These are phyloP conservation scores for Nitzschia putrida DNA, from an alignment of 108 stramenopile species.

Conservation along the genomic window DNA sequence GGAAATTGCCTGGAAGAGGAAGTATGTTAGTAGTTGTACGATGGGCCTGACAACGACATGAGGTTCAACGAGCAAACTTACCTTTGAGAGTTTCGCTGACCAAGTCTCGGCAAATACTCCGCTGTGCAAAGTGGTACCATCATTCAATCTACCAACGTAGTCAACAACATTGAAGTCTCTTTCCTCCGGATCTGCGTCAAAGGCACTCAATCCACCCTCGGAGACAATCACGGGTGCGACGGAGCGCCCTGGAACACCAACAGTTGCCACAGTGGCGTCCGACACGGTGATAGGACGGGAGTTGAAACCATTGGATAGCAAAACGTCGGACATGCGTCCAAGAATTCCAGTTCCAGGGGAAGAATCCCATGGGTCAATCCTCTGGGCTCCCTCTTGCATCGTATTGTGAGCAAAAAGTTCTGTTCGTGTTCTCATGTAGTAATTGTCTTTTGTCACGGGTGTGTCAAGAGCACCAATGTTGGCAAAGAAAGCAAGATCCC, in stretches of 20 bases:
- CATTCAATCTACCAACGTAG: neutral
- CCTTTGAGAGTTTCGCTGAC: too few species aligned
- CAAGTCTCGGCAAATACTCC: too few species aligned
- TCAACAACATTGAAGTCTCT: constrained; percentile 1
- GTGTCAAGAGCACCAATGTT: constrained; percentile 66
- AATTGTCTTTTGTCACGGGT: constrained; percentile 49
- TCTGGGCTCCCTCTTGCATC: constrained; percentile 38
- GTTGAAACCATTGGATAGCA: constrained; percentile 23
- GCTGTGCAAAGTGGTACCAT: neutral
- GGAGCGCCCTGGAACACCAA: neutral
- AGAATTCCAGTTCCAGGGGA: constrained; percentile 34
- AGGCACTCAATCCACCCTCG: neutral
- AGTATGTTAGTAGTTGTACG: too few species aligned
- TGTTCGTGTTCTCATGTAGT: constrained; percentile 39
- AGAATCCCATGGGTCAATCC: constrained; percentile 22
- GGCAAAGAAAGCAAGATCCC: constrained; percentile 61
- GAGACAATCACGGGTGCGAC: constrained; percentile 4
- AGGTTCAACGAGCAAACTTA: too few species aligned
- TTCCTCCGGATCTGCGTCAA: neutral
- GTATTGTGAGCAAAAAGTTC: constrained; percentile 45
- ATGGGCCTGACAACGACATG: too few species aligned
- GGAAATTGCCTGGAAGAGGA: too few species aligned
- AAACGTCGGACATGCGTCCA: constrained; percentile 35
- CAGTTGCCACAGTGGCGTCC: constrained; percentile 3
- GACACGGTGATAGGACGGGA: constrained; percentile 1